phyloP scores from a whole-genome alignment of 2,329 filamentous ascomycete species.

The Colletotrichum noveboracense region DNA sequence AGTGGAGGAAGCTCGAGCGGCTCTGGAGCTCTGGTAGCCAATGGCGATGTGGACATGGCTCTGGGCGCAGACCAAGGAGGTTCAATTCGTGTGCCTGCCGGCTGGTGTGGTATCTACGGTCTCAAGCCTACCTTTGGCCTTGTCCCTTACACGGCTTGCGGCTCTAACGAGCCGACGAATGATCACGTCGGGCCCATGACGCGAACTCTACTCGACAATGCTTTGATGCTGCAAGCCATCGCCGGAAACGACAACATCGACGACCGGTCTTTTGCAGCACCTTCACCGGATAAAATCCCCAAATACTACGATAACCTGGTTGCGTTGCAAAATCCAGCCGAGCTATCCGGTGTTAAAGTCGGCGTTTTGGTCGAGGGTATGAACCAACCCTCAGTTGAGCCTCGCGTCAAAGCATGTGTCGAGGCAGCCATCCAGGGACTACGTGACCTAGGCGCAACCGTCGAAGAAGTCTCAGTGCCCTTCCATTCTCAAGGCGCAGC shows the following conservation, averaged over 20 bases:
- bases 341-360: neutral
- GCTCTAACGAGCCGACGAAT: conserved; percentile 43
- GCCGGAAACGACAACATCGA: conserved; percentile 49
- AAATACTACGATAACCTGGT: neutral
- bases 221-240: conserved; percentile 41
- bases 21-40: conserved; percentile 32
- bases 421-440: conserved; percentile 40
- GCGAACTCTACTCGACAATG: conserved; percentile 41
- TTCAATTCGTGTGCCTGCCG: conserved; percentile 35
- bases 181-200: conserved; percentile 51
- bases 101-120: conserved; percentile 35
- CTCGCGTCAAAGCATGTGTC: conserved; percentile 31
- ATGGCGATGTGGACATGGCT: conserved; percentile 28
- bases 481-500: conserved; percentile 51
- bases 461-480: conserved; percentile 51
- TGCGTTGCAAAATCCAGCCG: neutral
- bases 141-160: conserved; percentile 49
- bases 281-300: neutral
- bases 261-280: neutral
- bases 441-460: conserved; percentile 43
- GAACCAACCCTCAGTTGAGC: neutral
- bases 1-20: conserved; percentile 36
- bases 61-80: conserved; percentile 37
- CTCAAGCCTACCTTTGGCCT: conserved; percentile 46
- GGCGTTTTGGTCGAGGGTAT: conserved; percentile 33